Conservation (phyloP, 352 stramenopile genomes). For the Lagenidium sp. region DNA sequence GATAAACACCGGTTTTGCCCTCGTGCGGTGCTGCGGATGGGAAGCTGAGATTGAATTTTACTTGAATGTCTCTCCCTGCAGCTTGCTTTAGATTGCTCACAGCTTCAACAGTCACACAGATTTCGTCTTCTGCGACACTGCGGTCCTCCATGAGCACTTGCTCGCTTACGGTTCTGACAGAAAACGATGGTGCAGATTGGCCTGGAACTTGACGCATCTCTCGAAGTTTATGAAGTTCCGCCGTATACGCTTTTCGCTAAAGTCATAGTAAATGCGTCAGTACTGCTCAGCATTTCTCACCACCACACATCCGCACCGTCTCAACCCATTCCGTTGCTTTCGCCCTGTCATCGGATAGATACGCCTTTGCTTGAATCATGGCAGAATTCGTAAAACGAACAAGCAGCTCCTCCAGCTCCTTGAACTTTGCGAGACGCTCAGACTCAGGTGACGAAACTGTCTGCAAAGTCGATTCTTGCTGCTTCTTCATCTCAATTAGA, state of each 20-base stretch:
- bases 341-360: constrained; percentile 31
- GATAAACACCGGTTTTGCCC: constrained; percentile 34
- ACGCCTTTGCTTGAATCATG: constrained; percentile 35
- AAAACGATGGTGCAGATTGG: constrained; percentile 36
- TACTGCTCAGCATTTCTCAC: background rate
- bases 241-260: constrained; percentile 53
- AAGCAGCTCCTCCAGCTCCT: constrained; percentile 51
- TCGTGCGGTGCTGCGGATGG: constrained; percentile 45
- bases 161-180: constrained; percentile 23
- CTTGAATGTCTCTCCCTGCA: constrained; percentile 42
- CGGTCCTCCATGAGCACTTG: constrained; percentile 36
- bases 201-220: constrained; percentile 33
- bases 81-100: constrained; percentile 31
- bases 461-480: constrained; percentile 1
- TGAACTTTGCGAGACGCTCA: constrained; percentile 21
- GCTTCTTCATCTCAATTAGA: constrained; percentile 40
- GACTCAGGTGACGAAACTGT: constrained; percentile 6
- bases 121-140: constrained; percentile 36
- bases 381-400: constrained; percentile 58
- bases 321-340: constrained; percentile 43
- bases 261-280: background rate
- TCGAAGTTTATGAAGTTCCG: constrained; percentile 37
- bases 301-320: constrained; percentile 23
- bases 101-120: constrained; percentile 36
- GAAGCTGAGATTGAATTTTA: constrained; percentile 73